Conservation (phyloP, 2,329 filamentous ascomycete genomes). For the Arachnomyces sp. region DNA sequence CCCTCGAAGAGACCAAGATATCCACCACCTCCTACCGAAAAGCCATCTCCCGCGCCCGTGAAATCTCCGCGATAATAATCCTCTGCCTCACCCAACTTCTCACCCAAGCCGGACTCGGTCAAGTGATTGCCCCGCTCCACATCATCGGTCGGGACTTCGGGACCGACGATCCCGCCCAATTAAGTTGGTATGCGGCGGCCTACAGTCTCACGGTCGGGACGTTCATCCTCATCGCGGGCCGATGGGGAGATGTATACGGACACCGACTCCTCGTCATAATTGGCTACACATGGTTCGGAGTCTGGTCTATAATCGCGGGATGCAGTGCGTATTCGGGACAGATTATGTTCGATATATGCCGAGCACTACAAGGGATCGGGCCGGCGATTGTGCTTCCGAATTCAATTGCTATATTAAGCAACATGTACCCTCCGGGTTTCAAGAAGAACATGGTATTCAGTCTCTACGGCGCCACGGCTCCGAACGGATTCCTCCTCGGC, state of each 20-base stretch:
- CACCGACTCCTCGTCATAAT: constrained; percentile 56
- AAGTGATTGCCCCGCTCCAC: constrained; percentile 34
- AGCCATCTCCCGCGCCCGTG: too few relatives aligned
- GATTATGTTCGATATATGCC: constrained; percentile 64
- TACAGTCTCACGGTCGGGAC: constrained; percentile 44
- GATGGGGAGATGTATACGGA: constrained; percentile 55
- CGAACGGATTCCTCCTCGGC: constrained; percentile 46
- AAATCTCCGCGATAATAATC: too few relatives aligned
- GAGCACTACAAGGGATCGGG: constrained; percentile 67
- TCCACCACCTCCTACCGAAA: too few relatives aligned
- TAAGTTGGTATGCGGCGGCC: constrained; percentile 48
- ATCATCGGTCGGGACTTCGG: constrained; percentile 44
- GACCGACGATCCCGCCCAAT: constrained; percentile 39
- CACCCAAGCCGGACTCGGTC: constrained; percentile 28
- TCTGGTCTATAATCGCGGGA: constrained; percentile 63
- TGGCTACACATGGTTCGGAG: constrained; percentile 55
- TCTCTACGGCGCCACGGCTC: constrained; percentile 48
- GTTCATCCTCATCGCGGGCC: constrained; percentile 48
- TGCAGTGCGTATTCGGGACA: constrained; percentile 58
- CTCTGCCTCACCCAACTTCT: constrained; percentile 42
- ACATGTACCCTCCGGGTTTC: constrained; percentile 58
- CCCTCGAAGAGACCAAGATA: too few relatives aligned
- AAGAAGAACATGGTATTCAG: constrained; percentile 62
- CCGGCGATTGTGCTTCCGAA: constrained; percentile 64
- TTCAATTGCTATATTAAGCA: constrained; percentile 59